phyloP scores from a whole-genome alignment of 2,329 filamentous ascomycete genomes.

The Colletotrichum shisoi region DNA sequence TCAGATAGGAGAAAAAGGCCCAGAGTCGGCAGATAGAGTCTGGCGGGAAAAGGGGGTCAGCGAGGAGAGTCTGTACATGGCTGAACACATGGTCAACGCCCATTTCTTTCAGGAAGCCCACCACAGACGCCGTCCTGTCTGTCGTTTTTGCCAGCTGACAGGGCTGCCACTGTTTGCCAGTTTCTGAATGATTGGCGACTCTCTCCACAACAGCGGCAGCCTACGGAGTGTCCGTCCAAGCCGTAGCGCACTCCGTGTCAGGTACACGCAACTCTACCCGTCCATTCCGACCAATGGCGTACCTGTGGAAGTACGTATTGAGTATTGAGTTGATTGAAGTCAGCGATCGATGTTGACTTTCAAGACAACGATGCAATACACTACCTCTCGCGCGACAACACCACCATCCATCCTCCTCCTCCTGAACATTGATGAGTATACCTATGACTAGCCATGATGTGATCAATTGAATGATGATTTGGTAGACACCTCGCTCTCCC shows the following conservation, averaged over 20 bases:
- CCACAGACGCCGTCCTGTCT: constrained; percentile 16
- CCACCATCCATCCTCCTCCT: background rate
- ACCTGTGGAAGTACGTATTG: background rate
- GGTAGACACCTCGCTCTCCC: background rate
- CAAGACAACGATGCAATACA: background rate
- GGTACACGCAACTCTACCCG: constrained; percentile 1
- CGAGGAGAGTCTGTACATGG: constrained; percentile 10
- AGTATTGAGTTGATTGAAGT: background rate
- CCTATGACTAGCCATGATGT: background rate
- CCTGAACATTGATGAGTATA: no score
- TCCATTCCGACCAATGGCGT: background rate
- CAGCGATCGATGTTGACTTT: background rate
- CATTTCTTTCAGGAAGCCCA: constrained; percentile 12
- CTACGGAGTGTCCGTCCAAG: constrained; percentile 10
- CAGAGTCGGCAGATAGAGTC: constrained; percentile 19
- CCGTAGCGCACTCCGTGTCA: background rate
- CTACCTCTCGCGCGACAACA: background rate
- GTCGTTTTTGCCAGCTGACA: constrained; percentile 17
- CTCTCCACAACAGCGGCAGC: constrained; percentile 12
- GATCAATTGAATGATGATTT: background rate
- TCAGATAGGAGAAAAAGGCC: constrained; percentile 1
- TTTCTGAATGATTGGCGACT: constrained; percentile 22
- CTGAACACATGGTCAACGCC: constrained; percentile 8
- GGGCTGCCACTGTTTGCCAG: constrained; percentile 10
- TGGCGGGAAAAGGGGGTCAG: constrained; percentile 11